Percentiles rank a stretch among this genome's conserved stretches.
phyloP scores from a whole-genome alignment of 139 green algal genomes.

The Tetradesmus obliquus region DNA sequence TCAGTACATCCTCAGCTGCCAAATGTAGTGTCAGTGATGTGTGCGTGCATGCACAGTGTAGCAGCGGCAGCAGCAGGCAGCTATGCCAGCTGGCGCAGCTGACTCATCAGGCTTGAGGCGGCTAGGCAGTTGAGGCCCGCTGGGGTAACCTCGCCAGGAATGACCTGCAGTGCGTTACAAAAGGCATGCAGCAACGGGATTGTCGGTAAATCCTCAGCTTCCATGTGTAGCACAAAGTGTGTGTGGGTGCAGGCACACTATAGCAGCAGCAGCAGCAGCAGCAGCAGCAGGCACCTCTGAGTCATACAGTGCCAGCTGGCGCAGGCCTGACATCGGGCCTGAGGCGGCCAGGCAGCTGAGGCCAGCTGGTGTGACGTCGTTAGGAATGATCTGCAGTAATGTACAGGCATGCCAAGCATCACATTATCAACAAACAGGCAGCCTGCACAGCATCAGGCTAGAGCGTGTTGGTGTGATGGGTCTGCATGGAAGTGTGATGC shows the following conservation, averaged over 20 bases:
- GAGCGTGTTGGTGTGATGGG: no score
- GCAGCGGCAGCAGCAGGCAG: not conserved
- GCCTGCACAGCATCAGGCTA: no score
- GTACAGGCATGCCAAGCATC: not conserved
- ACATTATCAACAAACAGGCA: not conserved
- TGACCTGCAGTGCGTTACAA: not conserved
- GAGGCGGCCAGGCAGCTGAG: not conserved
- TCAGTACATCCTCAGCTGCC: not conserved
- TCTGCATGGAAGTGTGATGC: not conserved
- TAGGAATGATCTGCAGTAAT: not conserved
- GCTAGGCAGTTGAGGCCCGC: not conserved
- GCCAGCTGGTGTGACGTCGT: not conserved
- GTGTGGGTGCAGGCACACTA: not conserved
- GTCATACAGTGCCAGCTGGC: constrained; percentile 27
- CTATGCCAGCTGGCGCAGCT: constrained; percentile 5
- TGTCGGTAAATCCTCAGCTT: not conserved
- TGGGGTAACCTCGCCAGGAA: not conserved
- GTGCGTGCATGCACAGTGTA: not conserved
- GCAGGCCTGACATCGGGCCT: not conserved
- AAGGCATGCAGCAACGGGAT: not conserved
- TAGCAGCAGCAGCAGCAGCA: no score
- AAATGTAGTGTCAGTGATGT: not conserved
- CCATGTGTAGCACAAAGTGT: no score
- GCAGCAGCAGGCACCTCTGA: not conserved
- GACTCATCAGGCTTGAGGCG: not conserved